Conservation (phyloP, 768 basidiomycete species). For the Tricholoma saponaceum region DNA sequence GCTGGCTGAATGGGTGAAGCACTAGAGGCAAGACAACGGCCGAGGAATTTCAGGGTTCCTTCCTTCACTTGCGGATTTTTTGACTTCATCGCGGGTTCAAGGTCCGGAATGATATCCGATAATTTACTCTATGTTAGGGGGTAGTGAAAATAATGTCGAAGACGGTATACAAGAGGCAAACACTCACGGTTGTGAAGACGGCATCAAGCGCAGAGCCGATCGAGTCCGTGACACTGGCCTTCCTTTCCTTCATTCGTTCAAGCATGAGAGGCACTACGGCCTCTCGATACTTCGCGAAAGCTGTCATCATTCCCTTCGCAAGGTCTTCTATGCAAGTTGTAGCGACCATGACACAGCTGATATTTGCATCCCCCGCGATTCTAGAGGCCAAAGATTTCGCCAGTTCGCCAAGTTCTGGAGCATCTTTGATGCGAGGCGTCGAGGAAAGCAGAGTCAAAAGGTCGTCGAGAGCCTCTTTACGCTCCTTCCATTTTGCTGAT, state of each 20-base stretch:
- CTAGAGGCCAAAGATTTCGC: slow-evolving; percentile 73
- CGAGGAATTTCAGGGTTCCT: slow-evolving; percentile 83
- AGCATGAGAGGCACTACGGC: slow-evolving; percentile 72
- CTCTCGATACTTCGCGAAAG: slow-evolving; percentile 75
- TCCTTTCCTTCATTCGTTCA: slow-evolving; percentile 92
- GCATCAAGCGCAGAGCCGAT: slow-evolving; percentile 88
- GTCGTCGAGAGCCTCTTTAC: slow-evolving; percentile 88
- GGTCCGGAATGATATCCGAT: slow-evolving; percentile 78
- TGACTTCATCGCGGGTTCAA: slow-evolving; percentile 69
- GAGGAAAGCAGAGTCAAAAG: slow-evolving; percentile 64
- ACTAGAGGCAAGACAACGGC: slow-evolving; percentile 71
- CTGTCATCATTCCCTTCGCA: slow-evolving; percentile 71
- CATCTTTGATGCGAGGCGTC: slow-evolving; percentile 75
- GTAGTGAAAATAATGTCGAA: slow-evolving; percentile 7
- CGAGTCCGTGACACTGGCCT: slow-evolving; percentile 83
- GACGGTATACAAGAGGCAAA: slow-evolving; percentile 2
- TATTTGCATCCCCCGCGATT: slow-evolving; percentile 87
- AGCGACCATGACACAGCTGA: slow-evolving; percentile 90
- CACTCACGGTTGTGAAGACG: slow-evolving; percentile 73
- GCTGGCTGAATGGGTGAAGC: slow-evolving; percentile 62
- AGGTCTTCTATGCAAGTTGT: slow-evolving; percentile 82
- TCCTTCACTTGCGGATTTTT: slow-evolving; percentile 99
- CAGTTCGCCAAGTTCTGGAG: slow-evolving; percentile 72
- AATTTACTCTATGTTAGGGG: slow-evolving; percentile 58
- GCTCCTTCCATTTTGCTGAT: slow-evolving; percentile 98